Conservation (phyloP, 1,139 yeast genomes). For the Hyphopichia khmerensis region DNA sequence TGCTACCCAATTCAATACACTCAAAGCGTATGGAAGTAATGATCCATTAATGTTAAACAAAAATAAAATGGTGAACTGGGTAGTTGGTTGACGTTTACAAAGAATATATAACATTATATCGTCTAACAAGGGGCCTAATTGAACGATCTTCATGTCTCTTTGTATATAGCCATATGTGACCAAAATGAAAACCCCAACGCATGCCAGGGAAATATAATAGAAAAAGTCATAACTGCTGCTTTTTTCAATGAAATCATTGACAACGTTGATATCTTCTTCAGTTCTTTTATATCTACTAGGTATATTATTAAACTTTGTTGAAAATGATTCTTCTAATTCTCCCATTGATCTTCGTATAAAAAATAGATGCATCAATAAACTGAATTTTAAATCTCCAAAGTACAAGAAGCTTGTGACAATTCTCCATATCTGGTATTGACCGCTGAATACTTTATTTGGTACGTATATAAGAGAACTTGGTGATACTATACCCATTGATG, state of each 20-base stretch:
- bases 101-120: conserved; percentile 28
- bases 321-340: conserved; percentile 20
- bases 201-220: conserved; percentile 26
- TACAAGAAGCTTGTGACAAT: conserved; percentile 34
- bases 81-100: conserved; percentile 28
- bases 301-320: conserved; percentile 15
- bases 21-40: conserved; percentile 26
- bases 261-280: neutral
- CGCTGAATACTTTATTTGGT: conserved; percentile 23
- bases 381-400: conserved; percentile 26
- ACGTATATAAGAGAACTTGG: conserved; percentile 15
- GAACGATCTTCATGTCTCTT: conserved; percentile 11
- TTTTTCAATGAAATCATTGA: neutral
- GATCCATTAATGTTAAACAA: conserved; percentile 22
- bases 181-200: conserved; percentile 19
- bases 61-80: conserved; percentile 25
- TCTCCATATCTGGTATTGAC: conserved; percentile 34
- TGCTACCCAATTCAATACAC: conserved; percentile 17
- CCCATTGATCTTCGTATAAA: conserved; percentile 14
- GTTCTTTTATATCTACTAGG: conserved; percentile 9
- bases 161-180: conserved; percentile 17
- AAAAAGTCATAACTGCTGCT: conserved; percentile 28
- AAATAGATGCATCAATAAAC: conserved; percentile 18
- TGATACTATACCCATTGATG: conserved; percentile 13
- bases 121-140: conserved; percentile 25